Conservation (phyloP, 2,329 filamentous ascomycete genomes). For the Pseudogymnoascus sp. region DNA sequence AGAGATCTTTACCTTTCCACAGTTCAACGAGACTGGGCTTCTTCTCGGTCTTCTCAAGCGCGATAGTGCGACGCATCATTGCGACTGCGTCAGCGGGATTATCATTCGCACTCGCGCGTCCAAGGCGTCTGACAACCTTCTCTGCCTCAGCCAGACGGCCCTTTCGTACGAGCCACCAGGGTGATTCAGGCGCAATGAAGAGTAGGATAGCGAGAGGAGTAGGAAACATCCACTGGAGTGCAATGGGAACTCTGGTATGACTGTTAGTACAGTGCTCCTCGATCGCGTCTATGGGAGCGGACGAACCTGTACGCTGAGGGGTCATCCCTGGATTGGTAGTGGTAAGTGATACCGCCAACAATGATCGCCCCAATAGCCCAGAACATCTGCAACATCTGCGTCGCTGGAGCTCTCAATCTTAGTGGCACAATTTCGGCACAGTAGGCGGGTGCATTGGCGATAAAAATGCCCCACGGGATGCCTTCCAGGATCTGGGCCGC, state of each 20-base stretch:
- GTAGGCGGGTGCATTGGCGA: constrained; percentile 29
- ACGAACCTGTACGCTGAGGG: too few relatives aligned
- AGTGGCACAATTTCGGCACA: constrained; percentile 47
- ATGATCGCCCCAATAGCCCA: constrained; percentile 57
- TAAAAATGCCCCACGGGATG: constrained; percentile 42
- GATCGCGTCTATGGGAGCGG: too few relatives aligned
- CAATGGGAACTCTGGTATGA: constrained; percentile 37
- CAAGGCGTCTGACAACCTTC: constrained; percentile 42
- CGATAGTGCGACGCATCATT: constrained; percentile 52
- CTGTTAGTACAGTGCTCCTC: too few relatives aligned
- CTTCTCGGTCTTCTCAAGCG: constrained; percentile 38
- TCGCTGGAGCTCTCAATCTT: constrained; percentile 47
- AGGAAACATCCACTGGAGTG: constrained; percentile 46
- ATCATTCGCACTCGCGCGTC: constrained; percentile 31
- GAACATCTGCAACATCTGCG: constrained; percentile 58
- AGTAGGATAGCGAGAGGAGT: constrained; percentile 43
- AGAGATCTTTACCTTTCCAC: constrained; percentile 46
- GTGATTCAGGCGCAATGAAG: constrained; percentile 30
- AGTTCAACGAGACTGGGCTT: constrained; percentile 43
- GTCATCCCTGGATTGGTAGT: too few relatives aligned
- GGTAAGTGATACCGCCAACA: constrained; percentile 43
- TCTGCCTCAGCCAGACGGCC: constrained; percentile 34
- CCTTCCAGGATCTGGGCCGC: constrained; percentile 49
- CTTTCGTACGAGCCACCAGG: constrained; percentile 43
- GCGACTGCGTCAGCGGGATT: constrained; percentile 40